phyloP scores from a whole-genome alignment of 1,284 basidiomycete genomes.

The Cutaneotrichosporon daszewskae region DNA sequence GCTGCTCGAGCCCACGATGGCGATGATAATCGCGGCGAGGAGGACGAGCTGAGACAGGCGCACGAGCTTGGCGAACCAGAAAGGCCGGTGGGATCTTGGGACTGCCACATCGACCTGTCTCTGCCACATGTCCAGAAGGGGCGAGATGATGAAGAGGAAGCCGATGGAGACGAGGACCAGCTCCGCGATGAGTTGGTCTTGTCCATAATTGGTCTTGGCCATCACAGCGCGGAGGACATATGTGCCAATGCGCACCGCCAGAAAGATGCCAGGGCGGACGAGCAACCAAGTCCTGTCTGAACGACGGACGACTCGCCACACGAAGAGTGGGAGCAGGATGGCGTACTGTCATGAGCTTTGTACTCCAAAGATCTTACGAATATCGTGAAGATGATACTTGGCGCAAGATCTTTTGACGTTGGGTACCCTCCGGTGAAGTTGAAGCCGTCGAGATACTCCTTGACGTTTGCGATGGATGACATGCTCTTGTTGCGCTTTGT shows the following conservation, averaged over 20 bases:
- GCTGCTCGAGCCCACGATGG: constrained; percentile 14
- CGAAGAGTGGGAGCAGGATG: constrained; percentile 16
- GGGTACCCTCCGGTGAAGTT: constrained; percentile 35
- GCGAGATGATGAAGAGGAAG: constrained; percentile 31
- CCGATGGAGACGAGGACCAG: constrained; percentile 29
- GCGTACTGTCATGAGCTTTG: constrained; percentile 20
- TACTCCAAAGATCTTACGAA: constrained; percentile 18
- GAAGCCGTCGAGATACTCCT: constrained; percentile 14
- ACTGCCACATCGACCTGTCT: constrained; percentile 15
- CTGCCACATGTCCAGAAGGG: constrained; percentile 25
- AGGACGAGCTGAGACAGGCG: constrained; percentile 4
- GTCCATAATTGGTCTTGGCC: constrained; percentile 21
- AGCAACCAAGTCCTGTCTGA: constrained; percentile 19
- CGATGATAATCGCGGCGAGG: constrained; percentile 25
- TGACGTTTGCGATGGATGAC: background rate
- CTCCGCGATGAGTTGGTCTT: constrained; percentile 28
- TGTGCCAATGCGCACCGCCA: constrained; percentile 20
- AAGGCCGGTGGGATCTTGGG: constrained; percentile 1
- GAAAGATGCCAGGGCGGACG: constrained; percentile 29
- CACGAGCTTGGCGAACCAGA: constrained; percentile 3
- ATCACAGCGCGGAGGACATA: constrained; percentile 27
- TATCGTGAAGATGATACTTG: constrained; percentile 30
- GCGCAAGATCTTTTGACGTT: constrained; percentile 25
- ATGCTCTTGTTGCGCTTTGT: too few species aligned
- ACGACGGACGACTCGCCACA: constrained; percentile 17